Evolutionary conservation across 306 rosid genomes (phyloP).

Genomic region (Casuarina glauca): DNA sequence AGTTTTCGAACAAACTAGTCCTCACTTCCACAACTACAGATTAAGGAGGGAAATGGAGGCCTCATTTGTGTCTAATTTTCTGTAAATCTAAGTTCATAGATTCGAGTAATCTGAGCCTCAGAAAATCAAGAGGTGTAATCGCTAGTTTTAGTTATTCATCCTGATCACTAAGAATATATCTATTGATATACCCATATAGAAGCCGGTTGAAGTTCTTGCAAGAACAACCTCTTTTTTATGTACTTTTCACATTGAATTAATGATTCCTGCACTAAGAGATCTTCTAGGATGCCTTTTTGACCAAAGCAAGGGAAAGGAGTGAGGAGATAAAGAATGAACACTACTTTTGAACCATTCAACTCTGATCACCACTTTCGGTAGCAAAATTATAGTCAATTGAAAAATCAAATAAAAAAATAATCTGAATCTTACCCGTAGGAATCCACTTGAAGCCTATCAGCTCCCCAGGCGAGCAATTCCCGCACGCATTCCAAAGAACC

Average conservation of each 20-base stretch:
- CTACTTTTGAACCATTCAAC: background rate
- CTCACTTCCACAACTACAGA: too few species aligned
- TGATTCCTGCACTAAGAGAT: background rate
- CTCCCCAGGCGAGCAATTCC: constrained; percentile 88
- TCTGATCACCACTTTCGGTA: background rate
- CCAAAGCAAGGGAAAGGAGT: background rate
- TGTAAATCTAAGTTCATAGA: background rate
- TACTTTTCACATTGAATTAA: background rate
- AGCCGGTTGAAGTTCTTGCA: background rate
- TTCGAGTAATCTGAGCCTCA: background rate
- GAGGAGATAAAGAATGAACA: background rate
- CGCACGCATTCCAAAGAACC: constrained; percentile 87
- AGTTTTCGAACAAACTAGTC: background rate
- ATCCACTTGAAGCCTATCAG: constrained; percentile 80
- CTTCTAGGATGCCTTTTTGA: background rate
- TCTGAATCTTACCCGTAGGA: constrained; percentile 61
- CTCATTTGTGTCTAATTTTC: too few species aligned
- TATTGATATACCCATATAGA: background rate
- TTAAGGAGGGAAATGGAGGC: too few species aligned
- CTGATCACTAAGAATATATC: background rate
- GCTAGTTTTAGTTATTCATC: background rate
- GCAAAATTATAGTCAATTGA: background rate
- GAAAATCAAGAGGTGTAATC: background rate
- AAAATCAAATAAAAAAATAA: background rate
- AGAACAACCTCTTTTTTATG: background rate